phyloP scores from a whole-genome alignment of 495 filamentous ascomycete genomes.

The Poronia punctata region DNA sequence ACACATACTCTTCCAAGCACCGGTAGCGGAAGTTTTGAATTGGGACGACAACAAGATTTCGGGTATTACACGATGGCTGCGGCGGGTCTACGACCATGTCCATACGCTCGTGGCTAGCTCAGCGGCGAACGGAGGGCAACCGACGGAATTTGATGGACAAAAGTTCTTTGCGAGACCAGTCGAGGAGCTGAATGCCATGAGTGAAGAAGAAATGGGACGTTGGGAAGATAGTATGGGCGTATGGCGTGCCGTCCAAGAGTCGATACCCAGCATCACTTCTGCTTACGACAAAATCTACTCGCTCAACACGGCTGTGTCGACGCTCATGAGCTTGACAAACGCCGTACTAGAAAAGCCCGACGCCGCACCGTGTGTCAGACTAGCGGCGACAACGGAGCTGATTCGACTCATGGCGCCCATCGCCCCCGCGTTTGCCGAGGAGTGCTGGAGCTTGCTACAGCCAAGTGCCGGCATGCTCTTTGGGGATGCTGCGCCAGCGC shows the following conservation, averaged over 20 bases:
- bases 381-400: conserved; percentile 39
- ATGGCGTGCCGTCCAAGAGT: conserved; percentile 57
- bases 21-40: conserved; percentile 72
- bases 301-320: conserved; percentile 75
- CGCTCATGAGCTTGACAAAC: conserved; percentile 75
- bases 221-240: conserved; percentile 50
- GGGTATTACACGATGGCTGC: conserved; percentile 74
- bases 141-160: conserved; percentile 11
- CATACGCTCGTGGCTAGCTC: conserved; percentile 16
- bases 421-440: conserved; percentile 68
- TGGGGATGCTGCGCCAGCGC: conserved; percentile 13
- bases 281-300: conserved; percentile 64
- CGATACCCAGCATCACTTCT: conserved; percentile 59
- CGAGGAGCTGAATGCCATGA: conserved; percentile 11
- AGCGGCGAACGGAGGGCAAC: conserved; percentile 1
- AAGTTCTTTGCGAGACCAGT: conserved; percentile 24
- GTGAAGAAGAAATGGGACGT: conserved; percentile 12
- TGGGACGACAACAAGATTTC: conserved; percentile 83
- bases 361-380: conserved; percentile 19
- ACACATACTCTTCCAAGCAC: conserved; percentile 82
- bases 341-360: conserved; percentile 32
- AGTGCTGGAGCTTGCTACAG: conserved; percentile 62
- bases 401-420: conserved; percentile 70
- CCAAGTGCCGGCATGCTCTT: conserved; percentile 39
- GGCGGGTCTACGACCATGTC: conserved; percentile 55